Conservation (phyloP, 495 filamentous ascomycete species). For the Halenospora varia region DNA sequence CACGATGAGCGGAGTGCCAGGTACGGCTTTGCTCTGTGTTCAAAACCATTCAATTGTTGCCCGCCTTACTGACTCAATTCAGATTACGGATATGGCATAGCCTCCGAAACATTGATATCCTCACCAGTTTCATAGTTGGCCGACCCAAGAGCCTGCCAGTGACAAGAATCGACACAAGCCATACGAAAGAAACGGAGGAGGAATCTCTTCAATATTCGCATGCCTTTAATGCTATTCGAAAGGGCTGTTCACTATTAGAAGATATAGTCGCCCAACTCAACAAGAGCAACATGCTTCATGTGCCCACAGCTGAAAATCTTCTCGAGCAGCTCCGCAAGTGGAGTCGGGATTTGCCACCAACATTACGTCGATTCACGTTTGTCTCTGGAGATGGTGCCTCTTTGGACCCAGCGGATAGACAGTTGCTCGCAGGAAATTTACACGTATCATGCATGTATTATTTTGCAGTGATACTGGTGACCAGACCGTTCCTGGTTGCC, state of each 20-base stretch:
- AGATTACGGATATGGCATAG: slow-evolving; percentile 41
- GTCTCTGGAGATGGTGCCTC: too few relatives aligned
- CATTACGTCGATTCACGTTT: not conserved
- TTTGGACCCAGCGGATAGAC: not conserved
- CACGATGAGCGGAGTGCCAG: not conserved
- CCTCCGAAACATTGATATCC: slow-evolving; percentile 39
- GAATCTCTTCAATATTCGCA: not conserved
- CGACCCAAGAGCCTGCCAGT: slow-evolving; percentile 5
- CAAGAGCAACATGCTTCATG: not conserved
- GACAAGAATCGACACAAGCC: not conserved
- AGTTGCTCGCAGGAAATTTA: slow-evolving; percentile 8
- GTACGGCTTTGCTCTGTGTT: too few relatives aligned
- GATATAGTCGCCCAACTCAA: not conserved
- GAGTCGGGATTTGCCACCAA: not conserved
- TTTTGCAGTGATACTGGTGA: slow-evolving; percentile 21
- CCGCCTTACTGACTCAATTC: too few relatives aligned
- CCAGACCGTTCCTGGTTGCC: slow-evolving; percentile 18
- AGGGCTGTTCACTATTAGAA: not conserved
- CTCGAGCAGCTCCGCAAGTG: not conserved
- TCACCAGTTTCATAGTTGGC: slow-evolving; percentile 34
- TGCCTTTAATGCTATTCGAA: not conserved
- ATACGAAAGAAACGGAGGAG: too few relatives aligned
- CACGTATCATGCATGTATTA: slow-evolving; percentile 22
- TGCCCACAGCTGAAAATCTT: not conserved
- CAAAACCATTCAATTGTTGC: too few relatives aligned